Evolutionary conservation across 495 filamentous ascomycete species (phyloP), one percentile per base, ranked within the genome.

Genomic region (Penicillium mononematosum): DNA sequence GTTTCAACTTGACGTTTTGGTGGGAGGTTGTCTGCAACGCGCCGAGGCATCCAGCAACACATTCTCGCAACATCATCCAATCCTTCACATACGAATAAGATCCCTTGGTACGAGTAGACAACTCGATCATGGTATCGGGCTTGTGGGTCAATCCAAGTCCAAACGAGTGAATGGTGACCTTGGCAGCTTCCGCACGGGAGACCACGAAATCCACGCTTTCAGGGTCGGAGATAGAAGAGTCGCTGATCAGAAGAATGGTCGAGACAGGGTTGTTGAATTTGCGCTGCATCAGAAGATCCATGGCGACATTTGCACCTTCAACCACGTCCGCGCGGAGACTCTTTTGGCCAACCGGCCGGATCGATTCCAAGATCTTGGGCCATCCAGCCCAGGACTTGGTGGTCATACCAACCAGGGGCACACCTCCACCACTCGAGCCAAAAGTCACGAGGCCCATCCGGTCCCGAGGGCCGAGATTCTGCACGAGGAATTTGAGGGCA

Each of bases 41-140:
- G 41, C 94, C 94, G 36, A 99, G 74, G 68, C 95, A 98, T 24
- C 94, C 94, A 17, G 94, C 95, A 45, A 98, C 82, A 71, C 95
- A 99, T 71, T 99, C 94, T 19, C 94, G 86, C 32, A 99, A 81
- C 92, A 97, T 98, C 94, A 98, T 99, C 94, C 94, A 99, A 69
- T 99, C 94, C 71, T 98, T 98, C 64, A 98, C 92, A 65, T 98
- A 99, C 5, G 92, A 92, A 64, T 97, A 99, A 17, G 91, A 92
- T 4, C 92, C 94, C 74, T 98, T 99, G 7, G 94, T 99, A 50
- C 93, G 83, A 29, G 90, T 92, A 6, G 95, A 97, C 3, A 99
- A 75, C 66, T 98, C 94, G 49, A 99, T 96, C 90, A 99, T 95
- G 0, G 92, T 97, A 68, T 98, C 95, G 6, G 94, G 94, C 72